phyloP scores from a whole-genome alignment of 768 basidiomycete species.

The Rhizopogon salebrosus region DNA sequence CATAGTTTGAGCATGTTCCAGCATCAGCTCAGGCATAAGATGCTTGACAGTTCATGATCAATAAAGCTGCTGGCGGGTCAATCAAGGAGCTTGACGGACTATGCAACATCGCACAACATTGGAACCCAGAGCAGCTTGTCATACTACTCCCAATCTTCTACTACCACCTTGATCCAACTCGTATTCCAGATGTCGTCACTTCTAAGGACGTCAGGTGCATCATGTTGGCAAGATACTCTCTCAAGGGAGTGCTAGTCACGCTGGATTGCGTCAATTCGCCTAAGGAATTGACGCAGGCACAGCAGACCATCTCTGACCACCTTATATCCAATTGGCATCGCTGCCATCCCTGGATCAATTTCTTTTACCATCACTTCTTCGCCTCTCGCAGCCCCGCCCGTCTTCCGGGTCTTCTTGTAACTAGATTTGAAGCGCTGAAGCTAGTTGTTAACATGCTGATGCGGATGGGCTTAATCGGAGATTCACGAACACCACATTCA shows the following conservation, averaged over 20 bases:
- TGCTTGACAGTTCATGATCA: slow-evolving; percentile 1
- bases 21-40: neutral
- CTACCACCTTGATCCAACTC: slow-evolving; percentile 2
- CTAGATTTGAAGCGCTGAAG: neutral
- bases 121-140: slow-evolving; percentile 1
- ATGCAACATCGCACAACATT: slow-evolving; percentile 1
- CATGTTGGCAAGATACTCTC: slow-evolving; percentile 1
- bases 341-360: slow-evolving; percentile 1
- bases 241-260: slow-evolving; percentile 1
- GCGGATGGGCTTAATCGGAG: neutral
- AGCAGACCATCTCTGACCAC: neutral
- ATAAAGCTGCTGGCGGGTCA: neutral
- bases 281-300: neutral
- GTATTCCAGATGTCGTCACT: slow-evolving; percentile 1
- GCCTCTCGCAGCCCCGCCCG: neutral
- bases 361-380: neutral
- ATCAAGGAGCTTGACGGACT: slow-evolving; percentile 1
- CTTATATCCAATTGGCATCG: neutral
- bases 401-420: slow-evolving; percentile 1
- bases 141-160: slow-evolving; percentile 3
- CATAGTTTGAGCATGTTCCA: neutral
- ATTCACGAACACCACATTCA: neutral
- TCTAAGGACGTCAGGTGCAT: neutral
- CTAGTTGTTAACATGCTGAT: slow-evolving; percentile 1
- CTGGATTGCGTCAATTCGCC: neutral